Conservation (phyloP, 495 filamentous ascomycete genomes). For the Talaromyces stipitatus region DNA sequence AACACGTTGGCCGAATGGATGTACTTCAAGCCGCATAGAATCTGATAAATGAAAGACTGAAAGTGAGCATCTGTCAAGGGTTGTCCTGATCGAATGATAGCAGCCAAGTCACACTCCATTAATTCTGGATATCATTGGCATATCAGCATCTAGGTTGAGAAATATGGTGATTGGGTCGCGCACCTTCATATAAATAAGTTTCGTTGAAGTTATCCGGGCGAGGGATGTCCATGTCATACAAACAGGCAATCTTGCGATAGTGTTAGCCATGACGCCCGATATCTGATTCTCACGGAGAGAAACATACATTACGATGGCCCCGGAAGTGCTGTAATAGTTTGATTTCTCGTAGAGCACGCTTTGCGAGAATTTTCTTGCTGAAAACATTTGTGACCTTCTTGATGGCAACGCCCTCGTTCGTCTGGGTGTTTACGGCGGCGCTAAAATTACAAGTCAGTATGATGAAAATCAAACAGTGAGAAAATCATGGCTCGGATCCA, state of each 20-base stretch:
- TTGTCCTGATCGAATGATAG: conserved; percentile 94
- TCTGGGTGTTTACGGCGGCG: conserved; percentile 86
- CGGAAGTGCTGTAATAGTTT: conserved; percentile 98
- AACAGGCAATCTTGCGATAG: conserved; percentile 84
- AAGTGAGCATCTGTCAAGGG: conserved; percentile 94
- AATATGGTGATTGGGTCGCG: background rate
- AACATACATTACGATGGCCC: conserved; percentile 68
- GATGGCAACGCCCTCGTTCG: conserved; percentile 93
- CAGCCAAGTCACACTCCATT: conserved; percentile 98
- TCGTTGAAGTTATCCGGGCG: conserved; percentile 98
- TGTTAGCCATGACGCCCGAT: conserved; percentile 16
- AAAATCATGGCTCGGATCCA: background rate
- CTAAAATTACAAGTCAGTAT: conserved; percentile 31
- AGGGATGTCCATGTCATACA: conserved; percentile 99
- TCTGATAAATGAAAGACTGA: conserved; percentile 93
- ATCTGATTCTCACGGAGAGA: conserved; percentile 8
- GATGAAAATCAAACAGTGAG: background rate
- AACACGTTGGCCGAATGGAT: conserved; percentile 98
- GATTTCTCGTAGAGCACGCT: conserved; percentile 94
- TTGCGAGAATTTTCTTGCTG: conserved; percentile 99
- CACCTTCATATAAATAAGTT: conserved; percentile 97
- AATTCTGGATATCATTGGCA: conserved; percentile 54
- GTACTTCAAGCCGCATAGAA: conserved; percentile 92
- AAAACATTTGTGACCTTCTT: conserved; percentile 99
- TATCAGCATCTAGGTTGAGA: conserved; percentile 9